Base-by-base conservation (phyloP, 176 grass and related monocot genomes). In the Tillandsia leiboldiana region DNA sequence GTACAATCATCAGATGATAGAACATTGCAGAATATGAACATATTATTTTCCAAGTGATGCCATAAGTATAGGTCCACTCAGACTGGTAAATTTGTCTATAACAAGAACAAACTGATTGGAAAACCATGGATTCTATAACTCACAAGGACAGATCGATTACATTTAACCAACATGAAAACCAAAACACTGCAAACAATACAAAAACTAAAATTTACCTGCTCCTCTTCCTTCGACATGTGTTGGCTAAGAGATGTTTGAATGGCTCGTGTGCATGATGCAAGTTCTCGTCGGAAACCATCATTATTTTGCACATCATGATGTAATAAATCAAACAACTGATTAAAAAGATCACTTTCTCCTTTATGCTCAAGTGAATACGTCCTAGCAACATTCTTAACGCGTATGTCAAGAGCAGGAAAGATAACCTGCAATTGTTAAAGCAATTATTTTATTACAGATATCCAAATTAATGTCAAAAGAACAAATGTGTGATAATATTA, bases 141-240 rank as follows among this genome's bases (percentile, higher is more conserved):
- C 33, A 42, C 33, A 42, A 42, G 33, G 33, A 7, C 33, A 7
- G 33, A 42, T 42, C 33, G 6, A 42, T 42, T 42, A 42, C 33
- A 42, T 42, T 42, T 42, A 42, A 42, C 33, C 5, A 42, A 42
- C 33, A 42, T 42, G 4, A 42, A 42, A 42, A 42, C 33, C 33
- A 42, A 42, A 29, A 29, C 4, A 42, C 5, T 42, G 33, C 33
- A 1, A 42, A 42, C 33, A 42, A 42, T 42, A 1, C 33, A 48
- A 17, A 11, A 70, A n/a, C 57, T 50, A 61, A 13, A 49, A 78
- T 18, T 67, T 52, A 96, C 92, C 88, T 96, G 92, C 53, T 96
- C 83, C 80, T 96, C 85, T 86, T 96, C 92, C 78, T 96, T 96
- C 58, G 81, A 96, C 92, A 96, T 91, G 63, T 96, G 92, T 74